Conservation (phyloP, 2,329 filamentous ascomycete species). For the Botrytis aclada region DNA sequence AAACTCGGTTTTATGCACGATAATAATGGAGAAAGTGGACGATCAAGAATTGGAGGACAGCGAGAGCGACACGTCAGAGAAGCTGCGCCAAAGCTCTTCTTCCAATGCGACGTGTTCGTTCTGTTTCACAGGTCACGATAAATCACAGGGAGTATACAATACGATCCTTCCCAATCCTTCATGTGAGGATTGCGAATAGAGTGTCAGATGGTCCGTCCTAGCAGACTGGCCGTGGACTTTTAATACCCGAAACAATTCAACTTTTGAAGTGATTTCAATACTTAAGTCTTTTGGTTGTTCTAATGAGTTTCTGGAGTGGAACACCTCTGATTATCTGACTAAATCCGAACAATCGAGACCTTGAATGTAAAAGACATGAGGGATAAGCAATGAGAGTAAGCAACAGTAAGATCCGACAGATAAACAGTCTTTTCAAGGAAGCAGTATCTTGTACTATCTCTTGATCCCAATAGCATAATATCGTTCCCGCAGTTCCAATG, state of each 20-base stretch:
- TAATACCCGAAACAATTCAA: background rate
- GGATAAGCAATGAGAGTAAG: background rate
- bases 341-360: background rate
- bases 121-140: background rate
- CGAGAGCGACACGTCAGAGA: conserved; percentile 16
- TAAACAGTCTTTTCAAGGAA: background rate
- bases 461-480: background rate
- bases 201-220: background rate
- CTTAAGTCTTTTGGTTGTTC: background rate
- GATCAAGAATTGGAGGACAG: conserved; percentile 5
- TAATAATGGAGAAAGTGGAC: conserved; percentile 15
- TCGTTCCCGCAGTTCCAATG: background rate
- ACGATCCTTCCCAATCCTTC: background rate
- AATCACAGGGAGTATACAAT: background rate
- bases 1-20: conserved; percentile 11
- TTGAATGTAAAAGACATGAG: background rate
- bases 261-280: background rate
- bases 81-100: background rate
- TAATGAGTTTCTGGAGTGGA: background rate
- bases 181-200: background rate
- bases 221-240: background rate
- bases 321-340: background rate
- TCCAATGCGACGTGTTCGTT: conserved; percentile 5
- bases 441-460: background rate
- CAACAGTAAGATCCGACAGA: background rate